phyloP scores from a whole-genome alignment of 208 protist genomes.

The Acanthamoeba castellanii region DNA sequence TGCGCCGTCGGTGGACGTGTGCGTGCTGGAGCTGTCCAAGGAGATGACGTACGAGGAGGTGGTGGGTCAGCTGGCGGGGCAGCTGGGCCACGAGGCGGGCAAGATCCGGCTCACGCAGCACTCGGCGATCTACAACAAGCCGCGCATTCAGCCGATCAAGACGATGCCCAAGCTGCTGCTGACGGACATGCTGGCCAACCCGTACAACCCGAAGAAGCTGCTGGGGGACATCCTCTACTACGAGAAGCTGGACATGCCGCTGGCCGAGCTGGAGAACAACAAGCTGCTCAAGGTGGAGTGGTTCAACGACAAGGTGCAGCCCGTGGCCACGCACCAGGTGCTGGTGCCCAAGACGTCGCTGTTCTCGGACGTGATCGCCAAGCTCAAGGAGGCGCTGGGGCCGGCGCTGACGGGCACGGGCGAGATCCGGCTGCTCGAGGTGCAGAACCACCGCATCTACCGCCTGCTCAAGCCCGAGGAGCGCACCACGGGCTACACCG shows the following conservation, averaged over 20 bases:
- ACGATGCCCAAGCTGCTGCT: slow-evolving; percentile 18
- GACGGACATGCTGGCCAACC: slow-evolving; percentile 37
- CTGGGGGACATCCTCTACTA: slow-evolving; percentile 70
- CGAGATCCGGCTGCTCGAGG: slow-evolving; percentile 42
- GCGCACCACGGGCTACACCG: slow-evolving; percentile 38
- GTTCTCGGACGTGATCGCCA: slow-evolving; percentile 29
- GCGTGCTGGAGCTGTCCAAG: slow-evolving; percentile 64
- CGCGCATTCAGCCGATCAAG: slow-evolving; percentile 54
- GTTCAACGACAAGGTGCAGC: slow-evolving; percentile 53
- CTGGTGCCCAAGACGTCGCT: slow-evolving; percentile 19
- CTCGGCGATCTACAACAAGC: slow-evolving; percentile 59
- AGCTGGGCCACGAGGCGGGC: neutral
- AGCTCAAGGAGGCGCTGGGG: slow-evolving; percentile 17
- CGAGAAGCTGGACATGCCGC: slow-evolving; percentile 63
- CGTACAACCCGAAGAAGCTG: neutral
- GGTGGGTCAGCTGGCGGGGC: neutral
- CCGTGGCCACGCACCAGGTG: slow-evolving; percentile 23
- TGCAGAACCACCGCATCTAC: slow-evolving; percentile 67
- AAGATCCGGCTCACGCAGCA: slow-evolving; percentile 55
- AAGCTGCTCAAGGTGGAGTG: slow-evolving; percentile 62
- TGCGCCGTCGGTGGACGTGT: neutral
- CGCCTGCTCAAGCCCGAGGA: slow-evolving; percentile 42
- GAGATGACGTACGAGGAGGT: slow-evolving; percentile 65
- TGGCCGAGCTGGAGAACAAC: slow-evolving; percentile 71
- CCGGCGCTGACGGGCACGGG: neutral